Evolutionary conservation across 495 filamentous ascomycete species (phyloP).

Genomic region (Talaromyces borbonicus): DNA sequence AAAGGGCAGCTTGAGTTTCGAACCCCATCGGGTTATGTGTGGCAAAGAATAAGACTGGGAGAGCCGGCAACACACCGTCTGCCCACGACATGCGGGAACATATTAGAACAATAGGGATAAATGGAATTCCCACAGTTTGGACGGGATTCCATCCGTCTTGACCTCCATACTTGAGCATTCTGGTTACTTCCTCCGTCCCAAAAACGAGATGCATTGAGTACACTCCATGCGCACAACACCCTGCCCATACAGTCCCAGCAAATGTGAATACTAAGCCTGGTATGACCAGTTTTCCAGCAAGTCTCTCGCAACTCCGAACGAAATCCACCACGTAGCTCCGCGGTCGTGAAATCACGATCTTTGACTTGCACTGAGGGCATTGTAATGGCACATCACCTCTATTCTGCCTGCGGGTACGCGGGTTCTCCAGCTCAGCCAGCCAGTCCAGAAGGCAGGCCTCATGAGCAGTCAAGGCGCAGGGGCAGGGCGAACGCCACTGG

Average conservation of each 20-base stretch:
- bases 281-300: conserved; percentile 48
- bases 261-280: conserved; percentile 47
- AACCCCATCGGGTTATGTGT: conserved; percentile 32
- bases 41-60: conserved; percentile 54
- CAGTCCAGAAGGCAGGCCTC: conserved; percentile 84
- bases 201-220: conserved; percentile 55
- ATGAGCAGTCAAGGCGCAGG: conserved; percentile 81
- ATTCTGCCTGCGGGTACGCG: conserved; percentile 40
- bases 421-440: conserved; percentile 73
- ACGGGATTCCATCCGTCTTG: conserved; percentile 33
- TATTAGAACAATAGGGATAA: conserved; percentile 52
- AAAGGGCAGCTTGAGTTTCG: conserved; percentile 39
- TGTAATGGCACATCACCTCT: conserved; percentile 45
- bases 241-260: conserved; percentile 42
- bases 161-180: conserved; percentile 33
- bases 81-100: conserved; percentile 48
- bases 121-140: conserved; percentile 45
- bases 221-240: conserved; percentile 47
- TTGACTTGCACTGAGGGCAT: conserved; percentile 82
- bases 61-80: conserved; percentile 49
- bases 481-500: conserved; percentile 83
- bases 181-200: conserved; percentile 45
- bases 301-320: conserved; percentile 42
- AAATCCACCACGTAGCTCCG: conserved; percentile 54
- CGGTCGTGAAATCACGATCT: conserved; percentile 65